phyloP scores from a whole-genome alignment of 805 yeast species.

The Kodamaea sagamina region DNA sequence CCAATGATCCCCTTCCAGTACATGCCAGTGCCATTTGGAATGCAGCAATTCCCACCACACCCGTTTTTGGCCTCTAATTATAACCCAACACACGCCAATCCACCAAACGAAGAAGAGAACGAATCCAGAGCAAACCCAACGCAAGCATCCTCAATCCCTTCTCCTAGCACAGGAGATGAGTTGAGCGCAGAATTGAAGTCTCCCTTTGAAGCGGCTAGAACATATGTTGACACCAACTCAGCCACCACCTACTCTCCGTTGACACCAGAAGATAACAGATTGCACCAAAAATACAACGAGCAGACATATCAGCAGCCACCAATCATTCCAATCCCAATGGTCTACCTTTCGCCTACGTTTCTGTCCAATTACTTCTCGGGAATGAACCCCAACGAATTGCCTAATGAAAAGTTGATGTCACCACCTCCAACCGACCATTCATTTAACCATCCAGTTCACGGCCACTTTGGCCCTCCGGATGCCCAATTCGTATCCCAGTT shows the following conservation, averaged over 20 bases:
- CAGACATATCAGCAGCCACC: background rate
- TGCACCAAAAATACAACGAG: background rate
- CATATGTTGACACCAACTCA: background rate
- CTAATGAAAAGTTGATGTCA: too few species aligned
- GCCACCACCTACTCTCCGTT: background rate
- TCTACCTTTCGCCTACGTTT: background rate
- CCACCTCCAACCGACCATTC: too few species aligned
- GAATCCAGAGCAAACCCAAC: background rate
- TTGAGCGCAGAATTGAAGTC: conserved; percentile 1
- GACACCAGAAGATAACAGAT: conserved; percentile 1
- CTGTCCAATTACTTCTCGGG: too few species aligned
- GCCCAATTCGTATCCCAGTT: background rate
- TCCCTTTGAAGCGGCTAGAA: background rate
- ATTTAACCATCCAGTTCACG: too few species aligned
- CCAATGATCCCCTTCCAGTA: conserved; percentile 3
- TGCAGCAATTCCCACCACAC: background rate
- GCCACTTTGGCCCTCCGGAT: too few species aligned
- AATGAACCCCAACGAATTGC: too few species aligned
- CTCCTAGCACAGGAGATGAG: background rate
- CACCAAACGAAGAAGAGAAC: too few species aligned
- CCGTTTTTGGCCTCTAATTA: background rate
- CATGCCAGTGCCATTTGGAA: conserved; percentile 1
- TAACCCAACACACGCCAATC: background rate
- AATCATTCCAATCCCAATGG: conserved; percentile 4
- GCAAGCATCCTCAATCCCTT: background rate